phyloP scores from a whole-genome alignment of 2,329 filamentous ascomycete genomes.

The Setomelanomma holmii region DNA sequence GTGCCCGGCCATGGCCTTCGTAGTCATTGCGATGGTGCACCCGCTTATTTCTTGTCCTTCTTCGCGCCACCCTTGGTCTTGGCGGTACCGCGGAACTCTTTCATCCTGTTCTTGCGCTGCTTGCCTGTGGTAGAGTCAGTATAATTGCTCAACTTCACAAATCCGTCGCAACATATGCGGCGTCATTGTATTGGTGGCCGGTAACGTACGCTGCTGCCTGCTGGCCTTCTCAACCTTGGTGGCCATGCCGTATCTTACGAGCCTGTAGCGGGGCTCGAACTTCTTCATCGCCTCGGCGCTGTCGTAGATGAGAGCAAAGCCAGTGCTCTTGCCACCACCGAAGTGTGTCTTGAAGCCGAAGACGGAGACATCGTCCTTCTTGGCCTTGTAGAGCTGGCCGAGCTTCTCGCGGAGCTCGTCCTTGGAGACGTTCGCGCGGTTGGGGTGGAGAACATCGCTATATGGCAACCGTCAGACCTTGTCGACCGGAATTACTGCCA shows the following conservation, averaged over 20 bases:
- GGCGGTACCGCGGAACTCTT: constrained; percentile 96
- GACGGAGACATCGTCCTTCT: constrained; percentile 96
- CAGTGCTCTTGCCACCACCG: constrained; percentile 99
- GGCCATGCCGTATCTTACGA: constrained; percentile 90
- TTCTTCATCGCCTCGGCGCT: constrained; percentile 98
- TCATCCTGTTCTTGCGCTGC: constrained; percentile 99
- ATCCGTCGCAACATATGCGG: neutral
- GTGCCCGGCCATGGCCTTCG: constrained; percentile 39
- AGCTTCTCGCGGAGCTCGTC: constrained; percentile 97
- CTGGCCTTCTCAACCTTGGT: constrained; percentile 95
- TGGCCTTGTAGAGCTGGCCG: constrained; percentile 94
- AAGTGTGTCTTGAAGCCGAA: constrained; percentile 99
- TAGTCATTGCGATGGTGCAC: constrained; percentile 37
- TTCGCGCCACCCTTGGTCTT: constrained; percentile 96
- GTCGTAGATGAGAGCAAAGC: constrained; percentile 99
- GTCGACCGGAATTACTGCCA: constrained; percentile 21
- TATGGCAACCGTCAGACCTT: constrained; percentile 40
- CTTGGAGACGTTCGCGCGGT: constrained; percentile 98
- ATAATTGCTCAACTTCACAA: constrained; percentile 13
- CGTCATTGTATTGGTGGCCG: neutral
- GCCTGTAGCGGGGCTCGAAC: constrained; percentile 98
- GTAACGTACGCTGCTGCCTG: constrained; percentile 96
- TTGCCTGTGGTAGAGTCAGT: constrained; percentile 74
- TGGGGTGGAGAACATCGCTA: constrained; percentile 99
- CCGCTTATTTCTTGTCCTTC: constrained; percentile 77